Conservation (phyloP, 2,329 filamentous ascomycete species). For the Pyrenochaeta sp. region DNA sequence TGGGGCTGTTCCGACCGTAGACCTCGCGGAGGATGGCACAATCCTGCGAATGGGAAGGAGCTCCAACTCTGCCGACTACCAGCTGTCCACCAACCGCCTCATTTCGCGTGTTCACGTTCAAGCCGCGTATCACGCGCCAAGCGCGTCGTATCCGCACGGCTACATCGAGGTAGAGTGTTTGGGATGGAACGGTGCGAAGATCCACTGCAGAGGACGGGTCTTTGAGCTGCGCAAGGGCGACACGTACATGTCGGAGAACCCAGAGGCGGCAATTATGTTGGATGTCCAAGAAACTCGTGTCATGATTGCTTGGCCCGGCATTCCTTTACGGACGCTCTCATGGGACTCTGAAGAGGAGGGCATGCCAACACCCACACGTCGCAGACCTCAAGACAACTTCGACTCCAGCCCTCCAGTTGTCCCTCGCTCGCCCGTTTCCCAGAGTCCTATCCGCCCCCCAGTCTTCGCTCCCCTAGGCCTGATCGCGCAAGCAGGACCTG, state of each 20-base stretch:
- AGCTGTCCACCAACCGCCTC: conserved; percentile 88
- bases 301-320: conserved; percentile 83
- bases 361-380: conserved; percentile 44
- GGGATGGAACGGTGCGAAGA: conserved; percentile 93
- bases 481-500: conserved; percentile 26
- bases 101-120: conserved; percentile 94
- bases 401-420: conserved; percentile 69
- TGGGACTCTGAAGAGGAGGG: conserved; percentile 67
- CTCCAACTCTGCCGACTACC: conserved; percentile 93
- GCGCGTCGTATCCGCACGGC: conserved; percentile 72
- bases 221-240: conserved; percentile 89
- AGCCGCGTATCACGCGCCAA: conserved; percentile 79
- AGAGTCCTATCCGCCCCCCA: conserved; percentile 63
- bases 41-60: conserved; percentile 87
- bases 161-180: conserved; percentile 88
- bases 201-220: conserved; percentile 88
- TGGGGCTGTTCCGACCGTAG: conserved; percentile 80
- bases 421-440: conserved; percentile 80
- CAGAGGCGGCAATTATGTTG: conserved; percentile 88
- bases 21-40: conserved; percentile 82
- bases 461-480: conserved; percentile 49
- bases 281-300: conserved; percentile 94
- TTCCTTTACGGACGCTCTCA: conserved; percentile 60
- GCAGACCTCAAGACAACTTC: conserved; percentile 51
- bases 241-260: conserved; percentile 87